A percentile compares a stretch with the other conserved stretches of the same genome.
Evolutionary conservation across 305 asterid species (phyloP).

Genomic region (Fraxinus albicans): DNA sequence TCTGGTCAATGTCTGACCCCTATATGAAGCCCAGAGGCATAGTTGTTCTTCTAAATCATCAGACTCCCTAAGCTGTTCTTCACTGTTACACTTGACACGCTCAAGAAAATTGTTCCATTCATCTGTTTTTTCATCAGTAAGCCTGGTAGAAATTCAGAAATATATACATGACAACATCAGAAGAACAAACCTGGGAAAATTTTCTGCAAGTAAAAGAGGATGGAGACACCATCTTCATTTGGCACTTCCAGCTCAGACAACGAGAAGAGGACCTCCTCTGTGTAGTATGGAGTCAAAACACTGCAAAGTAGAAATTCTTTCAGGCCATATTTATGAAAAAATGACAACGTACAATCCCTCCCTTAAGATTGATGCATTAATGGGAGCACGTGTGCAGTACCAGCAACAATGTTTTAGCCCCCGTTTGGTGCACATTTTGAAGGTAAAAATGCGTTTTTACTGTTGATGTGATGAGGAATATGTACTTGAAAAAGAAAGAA

Average conservation of each 20-base stretch:
- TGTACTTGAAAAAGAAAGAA: too few relatives aligned
- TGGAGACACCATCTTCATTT: constrained; percentile 98
- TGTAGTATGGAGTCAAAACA: constrained; percentile 93
- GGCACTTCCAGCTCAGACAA: constrained; percentile 83
- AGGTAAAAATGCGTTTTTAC: too few relatives aligned
- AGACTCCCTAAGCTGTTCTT: constrained; percentile 77
- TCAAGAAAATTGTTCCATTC: constrained; percentile 98
- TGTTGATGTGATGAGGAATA: too few relatives aligned
- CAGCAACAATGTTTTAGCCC: neutral
- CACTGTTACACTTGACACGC: constrained; percentile 59
- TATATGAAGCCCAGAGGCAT: constrained; percentile 97
- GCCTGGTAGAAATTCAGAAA: constrained; percentile 21
- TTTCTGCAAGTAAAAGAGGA: constrained; percentile 93
- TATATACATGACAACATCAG: constrained; percentile 11
- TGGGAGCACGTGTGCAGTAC: neutral
- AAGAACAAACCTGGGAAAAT: constrained; percentile 83
- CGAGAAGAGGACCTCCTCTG: constrained; percentile 95
- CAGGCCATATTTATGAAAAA: neutral
- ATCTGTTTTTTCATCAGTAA: constrained; percentile 45
- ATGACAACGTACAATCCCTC: neutral
- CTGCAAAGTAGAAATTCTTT: constrained; percentile 33
- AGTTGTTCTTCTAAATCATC: constrained; percentile 85
- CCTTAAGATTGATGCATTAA: neutral
- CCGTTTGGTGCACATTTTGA: too few relatives aligned
- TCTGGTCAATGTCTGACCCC: constrained; percentile 95